phyloP scores from a whole-genome alignment of 306 rosid genomes.

The Cyamopsis tetragonoloba region DNA sequence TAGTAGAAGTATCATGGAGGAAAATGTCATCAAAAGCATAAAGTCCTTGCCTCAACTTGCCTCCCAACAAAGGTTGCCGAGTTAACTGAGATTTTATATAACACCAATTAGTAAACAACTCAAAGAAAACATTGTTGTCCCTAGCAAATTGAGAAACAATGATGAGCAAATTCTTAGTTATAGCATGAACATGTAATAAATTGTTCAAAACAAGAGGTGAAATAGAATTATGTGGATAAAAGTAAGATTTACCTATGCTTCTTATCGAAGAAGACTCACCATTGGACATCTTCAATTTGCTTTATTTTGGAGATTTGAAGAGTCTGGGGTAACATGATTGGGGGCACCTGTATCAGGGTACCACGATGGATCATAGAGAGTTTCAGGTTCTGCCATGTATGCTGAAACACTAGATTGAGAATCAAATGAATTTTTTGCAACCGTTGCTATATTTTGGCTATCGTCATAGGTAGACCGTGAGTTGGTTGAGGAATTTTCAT shows the following conservation, averaged over 20 bases:
- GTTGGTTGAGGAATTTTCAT: neutral
- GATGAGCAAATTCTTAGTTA: neutral
- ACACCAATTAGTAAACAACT: neutral
- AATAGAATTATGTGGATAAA: neutral
- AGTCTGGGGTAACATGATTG: neutral
- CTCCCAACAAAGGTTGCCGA: neutral
- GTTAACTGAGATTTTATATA: neutral
- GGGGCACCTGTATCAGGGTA: neutral
- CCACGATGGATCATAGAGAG: neutral
- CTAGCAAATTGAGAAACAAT: neutral
- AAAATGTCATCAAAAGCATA: too few relatives aligned
- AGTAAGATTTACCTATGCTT: neutral
- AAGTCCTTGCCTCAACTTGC: neutral
- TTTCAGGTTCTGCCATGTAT: neutral
- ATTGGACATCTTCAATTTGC: neutral
- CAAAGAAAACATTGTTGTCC: neutral
- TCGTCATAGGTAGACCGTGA: neutral
- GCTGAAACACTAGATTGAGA: neutral
- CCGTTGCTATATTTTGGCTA: neutral
- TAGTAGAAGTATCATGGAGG: too few relatives aligned
- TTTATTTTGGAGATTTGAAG: neutral
- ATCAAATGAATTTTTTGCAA: neutral
- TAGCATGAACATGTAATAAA: neutral
- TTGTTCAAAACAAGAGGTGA: neutral
- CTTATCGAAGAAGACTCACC: neutral